Evolutionary conservation across 2,329 filamentous ascomycete genomes (phyloP), one percentile per base, ranked within the genome.

Genomic region (Thelonectria olida): DNA sequence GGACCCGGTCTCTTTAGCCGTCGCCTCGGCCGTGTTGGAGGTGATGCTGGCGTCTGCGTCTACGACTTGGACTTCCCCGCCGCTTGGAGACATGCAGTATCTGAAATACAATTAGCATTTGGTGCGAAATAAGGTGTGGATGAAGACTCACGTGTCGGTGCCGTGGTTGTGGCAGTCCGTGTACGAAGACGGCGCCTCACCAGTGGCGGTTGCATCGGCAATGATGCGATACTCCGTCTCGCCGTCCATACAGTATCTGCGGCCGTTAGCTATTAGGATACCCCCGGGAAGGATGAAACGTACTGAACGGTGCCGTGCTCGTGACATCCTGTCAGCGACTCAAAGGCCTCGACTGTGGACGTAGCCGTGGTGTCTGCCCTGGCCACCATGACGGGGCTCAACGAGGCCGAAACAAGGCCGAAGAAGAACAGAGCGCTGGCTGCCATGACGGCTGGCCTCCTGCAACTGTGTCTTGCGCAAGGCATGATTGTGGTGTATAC

Each of bases 71-170:
- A 71, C 69, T 48, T 71, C 69, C 44, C 66, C 67, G 8, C 68
- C 69, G 23, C 54, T 67, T 48, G 69, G 69, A 39, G 63, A 67
- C 62, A 71, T 68, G 38, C 69, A 71, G 54, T 65, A 71, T 10
- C 68, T 71, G 23, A 36, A 2, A 17, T 5, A n/a, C 7, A n/a
- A 12, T 62, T 8, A 65, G 52, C 9, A 1, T 3, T 7, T 15
- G 25, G 23, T 15, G 13, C 6, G 39, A 36, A 4, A 3, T 2
- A 17, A 2, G 8, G 7, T 1, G 15, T 13, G n/a, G 13, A 22
- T 2, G 5, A 19, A 7, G 5, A 22, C 38, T 23, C 55, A 68
- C 65, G 58, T 66, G 28, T 63, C 67, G 13, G 65, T 57, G 2
- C 65, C 67, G 23, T 71, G 68, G 28, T 19, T 64, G 53, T 71